Percentiles rank a stretch among this genome's conserved stretches.
These are phyloP conservation scores for Populus euphratica DNA, from an alignment of 345 rosid species.

Conservation along the genomic window DNA sequence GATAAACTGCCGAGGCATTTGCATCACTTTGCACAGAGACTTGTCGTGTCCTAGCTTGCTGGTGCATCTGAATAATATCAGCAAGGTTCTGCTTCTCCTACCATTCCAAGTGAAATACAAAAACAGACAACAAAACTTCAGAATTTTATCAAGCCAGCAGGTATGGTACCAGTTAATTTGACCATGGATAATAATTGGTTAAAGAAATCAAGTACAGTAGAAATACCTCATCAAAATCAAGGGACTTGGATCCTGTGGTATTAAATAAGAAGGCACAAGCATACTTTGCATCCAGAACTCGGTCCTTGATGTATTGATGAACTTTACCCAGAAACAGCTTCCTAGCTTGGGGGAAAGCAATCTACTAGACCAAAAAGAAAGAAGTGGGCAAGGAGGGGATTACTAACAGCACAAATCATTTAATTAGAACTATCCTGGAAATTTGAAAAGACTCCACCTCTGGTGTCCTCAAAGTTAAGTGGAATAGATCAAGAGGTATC, in stretches of 20 bases:
- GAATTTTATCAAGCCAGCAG: not conserved
- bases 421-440: not conserved
- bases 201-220: conserved; percentile 25
- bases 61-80: conserved; percentile 80
- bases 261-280: conserved; percentile 74
- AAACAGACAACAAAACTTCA: not conserved
- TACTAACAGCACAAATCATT: conserved; percentile 9
- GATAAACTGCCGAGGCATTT: conserved; percentile 44
- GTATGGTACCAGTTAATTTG: not conserved
- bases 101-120: conserved; percentile 25
- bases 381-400: conserved; percentile 7
- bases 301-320: conserved; percentile 85
- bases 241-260: conserved; percentile 39
- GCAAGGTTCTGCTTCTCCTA: conserved; percentile 86
- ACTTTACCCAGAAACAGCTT: conserved; percentile 74
- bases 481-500: conserved; percentile 73
- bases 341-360: conserved; percentile 72
- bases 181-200: conserved; percentile 6
- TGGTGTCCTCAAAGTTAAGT: conserved; percentile 61
- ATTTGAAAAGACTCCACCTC: conserved; percentile 51
- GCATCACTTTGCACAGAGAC: conserved; percentile 61
- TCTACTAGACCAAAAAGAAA: conserved; percentile 43
- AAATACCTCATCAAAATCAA: conserved; percentile 71
- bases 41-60: conserved; percentile 72
- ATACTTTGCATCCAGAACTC: conserved; percentile 79